Base-by-base conservation (phyloP, 2,329 filamentous ascomycete species). In the Waltergamsia citrina region DNA sequence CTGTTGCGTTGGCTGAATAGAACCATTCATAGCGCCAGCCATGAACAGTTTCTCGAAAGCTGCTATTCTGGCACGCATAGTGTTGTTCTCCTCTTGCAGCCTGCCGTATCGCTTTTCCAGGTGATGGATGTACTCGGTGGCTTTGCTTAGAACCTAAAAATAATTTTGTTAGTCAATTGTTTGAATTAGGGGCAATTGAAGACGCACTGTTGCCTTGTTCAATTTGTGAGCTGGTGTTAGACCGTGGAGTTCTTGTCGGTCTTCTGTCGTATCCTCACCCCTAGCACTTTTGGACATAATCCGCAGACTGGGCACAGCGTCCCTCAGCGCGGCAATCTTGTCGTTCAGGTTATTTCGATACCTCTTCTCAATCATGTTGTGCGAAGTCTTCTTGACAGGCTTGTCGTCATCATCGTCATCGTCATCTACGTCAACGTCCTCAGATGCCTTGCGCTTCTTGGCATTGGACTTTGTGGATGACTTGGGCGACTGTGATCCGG, bases 341-440 rank as follows among this genome's bases (percentile, higher is more conserved):
- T 95, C 90, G 52, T 96, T 96, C 37, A 96, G 69, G 51, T 96
- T 96, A 35, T 85, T 94, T 48, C 90, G 80, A 57, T 96, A 96
- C 44, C 90, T 71, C 69, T 95, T 96, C 62, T 96, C 90, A 42
- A 96, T 95, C 71, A 96, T 92, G 58, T 95, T 96, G 60, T 96
- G 90, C 3, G 90, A 87, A 21, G 88, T 93, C 69, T 95, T 95
- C 69, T 94, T 95, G 38, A 62, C 47, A 5, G 59, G 59, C 39
- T 69, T 78, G 46, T 65, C 72, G 44, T 69, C 71, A 33, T 74
- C 57, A 20, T 69, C 60, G 29, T 75, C 67, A 10, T 80, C 74
- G 32, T 60, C 42, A 38, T 71, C 44, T 39, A 70, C 43, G 36
- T 57, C 47, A 34, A 75, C 71, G 39, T 74, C 78, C n/a, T 79